Evolutionary conservation across 129 eudicot species (phyloP).

Genomic region (Pittosporum tobira): DNA sequence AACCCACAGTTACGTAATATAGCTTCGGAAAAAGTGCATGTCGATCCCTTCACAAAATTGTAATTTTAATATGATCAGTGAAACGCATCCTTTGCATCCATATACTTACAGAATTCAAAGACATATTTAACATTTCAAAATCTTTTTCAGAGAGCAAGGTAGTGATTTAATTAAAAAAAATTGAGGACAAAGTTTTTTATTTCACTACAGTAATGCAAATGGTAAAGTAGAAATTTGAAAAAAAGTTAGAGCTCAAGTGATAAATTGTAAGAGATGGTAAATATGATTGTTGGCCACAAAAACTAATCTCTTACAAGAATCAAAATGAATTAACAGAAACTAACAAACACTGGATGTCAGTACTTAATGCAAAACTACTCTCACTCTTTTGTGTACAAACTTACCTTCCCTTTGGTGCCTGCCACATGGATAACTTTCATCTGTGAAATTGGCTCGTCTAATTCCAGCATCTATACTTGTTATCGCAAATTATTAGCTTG

Average conservation of each 20-base stretch:
- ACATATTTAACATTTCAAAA: not conserved
- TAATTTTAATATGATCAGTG: constrained; percentile 19
- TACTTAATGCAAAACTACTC: not conserved
- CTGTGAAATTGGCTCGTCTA: constrained; percentile 62
- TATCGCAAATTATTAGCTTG: constrained; percentile 12
- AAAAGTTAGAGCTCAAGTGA: not conserved
- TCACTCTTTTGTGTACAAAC: not conserved
- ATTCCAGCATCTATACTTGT: constrained; percentile 49
- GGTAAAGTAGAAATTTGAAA: not conserved
- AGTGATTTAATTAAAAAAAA: not conserved
- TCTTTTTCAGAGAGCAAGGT: not conserved
- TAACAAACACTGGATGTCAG: not conserved
- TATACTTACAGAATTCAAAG: not conserved
- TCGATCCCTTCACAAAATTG: constrained; percentile 66
- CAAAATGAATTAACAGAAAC: not conserved
- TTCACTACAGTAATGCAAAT: not conserved
- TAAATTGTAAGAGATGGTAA: not conserved
- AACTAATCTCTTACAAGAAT: not conserved
- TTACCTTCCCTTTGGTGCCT: constrained; percentile 95
- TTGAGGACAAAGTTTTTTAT: not conserved
- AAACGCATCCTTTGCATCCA: not conserved
- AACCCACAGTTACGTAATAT: constrained; percentile 88
- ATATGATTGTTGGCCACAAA: not conserved
- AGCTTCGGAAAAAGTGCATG: constrained; percentile 78
- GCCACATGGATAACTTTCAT: constrained; percentile 94